phyloP scores from a whole-genome alignment of 1,284 basidiomycete species.

The Golubevia sp. region DNA sequence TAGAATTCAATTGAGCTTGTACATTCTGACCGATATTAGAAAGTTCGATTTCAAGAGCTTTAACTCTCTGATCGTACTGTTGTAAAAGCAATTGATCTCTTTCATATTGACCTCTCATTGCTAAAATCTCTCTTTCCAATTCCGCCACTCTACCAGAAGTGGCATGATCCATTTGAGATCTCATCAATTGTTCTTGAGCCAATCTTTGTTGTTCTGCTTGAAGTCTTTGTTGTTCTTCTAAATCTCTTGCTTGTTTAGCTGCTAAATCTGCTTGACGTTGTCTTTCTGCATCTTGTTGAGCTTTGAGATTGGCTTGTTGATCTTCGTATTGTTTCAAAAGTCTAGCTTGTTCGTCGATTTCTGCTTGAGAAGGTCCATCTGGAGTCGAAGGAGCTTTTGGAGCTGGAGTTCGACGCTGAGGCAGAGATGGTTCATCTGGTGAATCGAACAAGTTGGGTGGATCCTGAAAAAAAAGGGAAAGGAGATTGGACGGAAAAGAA shows the following conservation, averaged over 20 bases:
- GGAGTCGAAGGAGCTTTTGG: slow-evolving; percentile 8
- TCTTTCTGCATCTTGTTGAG: slow-evolving; percentile 48
- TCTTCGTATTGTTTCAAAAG: slow-evolving; percentile 60
- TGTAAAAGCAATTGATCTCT: slow-evolving; percentile 60
- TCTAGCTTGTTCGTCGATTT: slow-evolving; percentile 60
- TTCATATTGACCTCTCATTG: slow-evolving; percentile 61
- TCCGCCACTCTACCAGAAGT: slow-evolving; percentile 52
- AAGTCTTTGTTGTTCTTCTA: slow-evolving; percentile 54
- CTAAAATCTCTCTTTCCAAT: slow-evolving; percentile 57
- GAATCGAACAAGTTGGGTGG: slow-evolving; percentile 59
- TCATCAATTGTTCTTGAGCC: slow-evolving; percentile 56
- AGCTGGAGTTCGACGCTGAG: slow-evolving; percentile 19
- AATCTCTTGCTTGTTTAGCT: slow-evolving; percentile 52
- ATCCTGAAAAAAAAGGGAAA: slow-evolving; percentile 13
- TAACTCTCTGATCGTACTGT: slow-evolving; percentile 59
- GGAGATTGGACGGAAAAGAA: neutral
- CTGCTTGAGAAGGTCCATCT: slow-evolving; percentile 45
- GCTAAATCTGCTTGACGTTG: slow-evolving; percentile 41
- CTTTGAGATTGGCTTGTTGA: slow-evolving; percentile 55
- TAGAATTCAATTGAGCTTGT: slow-evolving; percentile 49
- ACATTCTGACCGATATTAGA: slow-evolving; percentile 51
- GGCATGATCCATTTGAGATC: slow-evolving; percentile 55
- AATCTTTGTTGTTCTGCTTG: slow-evolving; percentile 57
- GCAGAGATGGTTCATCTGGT: slow-evolving; percentile 38
- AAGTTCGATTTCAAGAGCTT: slow-evolving; percentile 55